These are phyloP conservation scores for Phytopythium oedochilum DNA, from an alignment of 352 stramenopile species.

Conservation along the genomic window DNA sequence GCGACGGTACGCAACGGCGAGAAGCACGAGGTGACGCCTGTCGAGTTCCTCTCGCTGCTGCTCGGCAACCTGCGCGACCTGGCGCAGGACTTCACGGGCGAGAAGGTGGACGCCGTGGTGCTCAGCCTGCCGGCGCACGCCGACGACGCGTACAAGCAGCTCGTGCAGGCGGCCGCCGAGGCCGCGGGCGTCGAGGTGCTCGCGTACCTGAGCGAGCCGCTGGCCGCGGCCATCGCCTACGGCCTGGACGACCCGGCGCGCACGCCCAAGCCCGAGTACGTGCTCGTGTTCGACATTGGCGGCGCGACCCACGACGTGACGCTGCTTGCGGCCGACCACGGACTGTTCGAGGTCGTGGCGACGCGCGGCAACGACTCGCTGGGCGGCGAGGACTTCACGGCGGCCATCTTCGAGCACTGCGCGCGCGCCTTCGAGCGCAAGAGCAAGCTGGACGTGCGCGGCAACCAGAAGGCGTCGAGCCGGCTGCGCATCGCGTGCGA, in stretches of 20 bases:
- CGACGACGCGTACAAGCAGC: constrained; percentile 66
- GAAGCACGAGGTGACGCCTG: constrained; percentile 56
- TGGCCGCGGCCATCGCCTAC: constrained; percentile 98
- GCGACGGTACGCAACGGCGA: constrained; percentile 70
- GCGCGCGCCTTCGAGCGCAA: constrained; percentile 94
- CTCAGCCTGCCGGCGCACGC: constrained; percentile 74
- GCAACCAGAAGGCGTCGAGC: constrained; percentile 93
- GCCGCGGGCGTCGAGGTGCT: constrained; percentile 94
- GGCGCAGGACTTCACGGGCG: constrained; percentile 85
- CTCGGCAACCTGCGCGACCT: constrained; percentile 83
- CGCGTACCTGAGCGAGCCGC: constrained; percentile 97
- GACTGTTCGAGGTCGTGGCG: constrained; percentile 97
- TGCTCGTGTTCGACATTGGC: constrained; percentile 98
- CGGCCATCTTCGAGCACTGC: constrained; percentile 96
- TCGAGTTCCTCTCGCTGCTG: constrained; percentile 78
- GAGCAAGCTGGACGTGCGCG: constrained; percentile 91
- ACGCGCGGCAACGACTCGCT: constrained; percentile 95
- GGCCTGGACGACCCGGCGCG: constrained; percentile 93
- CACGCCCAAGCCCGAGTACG: constrained; percentile 89
- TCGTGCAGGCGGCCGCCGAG: constrained; percentile 76
- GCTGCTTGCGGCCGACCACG: constrained; percentile 96
- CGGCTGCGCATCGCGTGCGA: constrained; percentile 95
- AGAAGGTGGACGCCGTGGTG: constrained; percentile 72
- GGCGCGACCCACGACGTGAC: constrained; percentile 97
- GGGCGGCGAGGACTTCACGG: constrained; percentile 96